Base-by-base conservation (phyloP, 2,329 filamentous ascomycete genomes). In the Sporothrix sp. region DNA sequence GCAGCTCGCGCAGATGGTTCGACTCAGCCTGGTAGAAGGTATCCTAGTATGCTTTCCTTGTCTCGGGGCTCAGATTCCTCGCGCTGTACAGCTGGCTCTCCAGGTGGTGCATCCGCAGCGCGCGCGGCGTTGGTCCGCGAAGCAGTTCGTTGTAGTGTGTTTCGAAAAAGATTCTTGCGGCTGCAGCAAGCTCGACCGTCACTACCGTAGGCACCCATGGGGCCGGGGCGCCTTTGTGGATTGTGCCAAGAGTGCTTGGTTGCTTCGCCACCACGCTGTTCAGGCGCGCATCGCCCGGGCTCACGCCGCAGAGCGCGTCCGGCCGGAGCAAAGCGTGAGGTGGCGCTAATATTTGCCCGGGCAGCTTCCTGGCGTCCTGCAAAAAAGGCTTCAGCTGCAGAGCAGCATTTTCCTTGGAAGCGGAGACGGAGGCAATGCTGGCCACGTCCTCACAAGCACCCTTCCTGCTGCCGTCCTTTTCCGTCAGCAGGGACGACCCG, bases 141-240 rank as follows among this genome's bases (percentile, higher is more conserved):
- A 87, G 70, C 7, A 88, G 64, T n/a, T 80, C 71, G 58, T 90
- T 84, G 69, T 86, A 96, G 59, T 90, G 79, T 0, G 82, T 87
- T 65, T 97, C 93, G 9, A 97, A 75, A 59, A 81, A 94, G 18
- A 94, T 79, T 64, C 95, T 96, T 38, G 87, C 84, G 0, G 87
- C 84, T 0, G 88, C 81, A 3, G 83, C 79, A 54, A 78, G 81
- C 67, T 97, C 91, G 0, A 88, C 83, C 0, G 89, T 95, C 10
- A 64, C 38, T 7, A 74, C 62, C 1, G 67, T 68, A 1, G 69
- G 68, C 1, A 55, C 50, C 1, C 56, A 48, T 1, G 58, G 50
- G 21, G 64, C 60, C 1, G 14, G 1, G 2, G 42, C 25, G 18
- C 21, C 21, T 4, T 32, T 36, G 4, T 27, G 28, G 1, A 18